Evolutionary conservation across 108 stramenopile genomes (phyloP), one percentile per base, ranked within the genome.

Genomic region (Pseudonitzschia multiseries): DNA sequence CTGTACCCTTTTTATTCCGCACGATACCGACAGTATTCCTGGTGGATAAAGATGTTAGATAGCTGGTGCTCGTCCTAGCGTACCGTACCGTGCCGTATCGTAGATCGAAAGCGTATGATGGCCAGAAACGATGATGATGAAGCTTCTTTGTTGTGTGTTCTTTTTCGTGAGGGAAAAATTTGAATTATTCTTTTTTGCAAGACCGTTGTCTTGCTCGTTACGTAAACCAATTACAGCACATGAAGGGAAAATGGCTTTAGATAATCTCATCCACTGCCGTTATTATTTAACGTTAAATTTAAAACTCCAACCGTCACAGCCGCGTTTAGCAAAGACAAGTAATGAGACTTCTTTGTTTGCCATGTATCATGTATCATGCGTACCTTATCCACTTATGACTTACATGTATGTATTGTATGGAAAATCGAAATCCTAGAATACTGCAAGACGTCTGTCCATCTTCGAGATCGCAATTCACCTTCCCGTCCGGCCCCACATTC

Each of bases 261-360:
- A 36, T 36, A 6, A 36, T 36, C 2, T 2, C 6, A 2, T 36
- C 6, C 36, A 36, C 10, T 51, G n/a, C 50, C 20, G 50, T 51
- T 51, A 51, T 44, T 8, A 51, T 51, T 4, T 51, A 51, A 51
- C 50, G 50, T 17, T 10, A 51, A 8, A n/a, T 51, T 17, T n/a
- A n/a, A n/a, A n/a, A 51, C 50, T 51, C 50, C 50, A 51, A 51
- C 50, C 50, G 50, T n/a, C 50, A 51, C n/a, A n/a, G n/a, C n/a
- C n/a, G n/a, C n/a, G n/a, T n/a, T n/a, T n/a, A n/a, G n/a, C n/a
- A n/a, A n/a, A n/a, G n/a, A n/a, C n/a, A n/a, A n/a, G n/a, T n/a
- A n/a, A n/a, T n/a, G n/a, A n/a, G n/a, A n/a, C n/a, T n/a, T n/a
- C n/a, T n/a, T n/a, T n/a, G n/a, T n/a, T n/a, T n/a, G n/a, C n/a